phyloP scores from a whole-genome alignment of 2,329 filamentous ascomycete species.

The Botrytis deweyae region DNA sequence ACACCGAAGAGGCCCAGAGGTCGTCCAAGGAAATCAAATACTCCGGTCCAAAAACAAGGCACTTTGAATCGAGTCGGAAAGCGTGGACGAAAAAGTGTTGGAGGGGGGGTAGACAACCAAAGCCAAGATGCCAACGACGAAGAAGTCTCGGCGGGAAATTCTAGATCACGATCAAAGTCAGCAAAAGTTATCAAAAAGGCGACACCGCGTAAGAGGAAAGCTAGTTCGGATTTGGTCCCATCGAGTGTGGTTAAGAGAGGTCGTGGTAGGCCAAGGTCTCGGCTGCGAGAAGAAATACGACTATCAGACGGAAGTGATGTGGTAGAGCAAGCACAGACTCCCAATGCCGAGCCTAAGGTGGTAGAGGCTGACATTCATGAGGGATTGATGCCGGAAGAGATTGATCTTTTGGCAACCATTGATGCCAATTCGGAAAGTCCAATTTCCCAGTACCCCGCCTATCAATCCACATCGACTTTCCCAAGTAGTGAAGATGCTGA shows the following conservation, averaged over 20 bases:
- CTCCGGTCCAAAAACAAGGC: conserved; percentile 37
- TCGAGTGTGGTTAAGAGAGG: conserved; percentile 19
- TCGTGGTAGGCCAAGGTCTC: conserved; percentile 22
- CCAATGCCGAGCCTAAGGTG: conserved; percentile 26
- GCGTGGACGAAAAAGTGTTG: conserved; percentile 34
- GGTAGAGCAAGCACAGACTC: conserved; percentile 27
- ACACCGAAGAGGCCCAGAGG: conserved; percentile 45
- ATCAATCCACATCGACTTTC: conserved; percentile 28
- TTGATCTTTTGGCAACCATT: conserved; percentile 19
- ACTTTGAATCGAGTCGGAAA: conserved; percentile 32
- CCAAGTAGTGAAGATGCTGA: conserved; percentile 20
- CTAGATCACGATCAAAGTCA: conserved; percentile 35
- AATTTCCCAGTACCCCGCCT: conserved; percentile 29
- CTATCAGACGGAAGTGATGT: conserved; percentile 29
- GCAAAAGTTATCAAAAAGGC: conserved; percentile 30
- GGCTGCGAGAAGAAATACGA: conserved; percentile 18
- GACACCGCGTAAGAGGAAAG: conserved; percentile 25
- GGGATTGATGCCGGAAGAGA: conserved; percentile 20
- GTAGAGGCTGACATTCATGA: conserved; percentile 24
- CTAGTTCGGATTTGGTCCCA: background rate
- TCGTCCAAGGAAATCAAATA: conserved; percentile 45
- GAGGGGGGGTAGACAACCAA: conserved; percentile 33
- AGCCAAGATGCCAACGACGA: conserved; percentile 32
- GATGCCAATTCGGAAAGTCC: conserved; percentile 11
- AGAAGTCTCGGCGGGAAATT: conserved; percentile 31